Percentiles rank a stretch among this genome's conserved stretches.
Conservation (phyloP, 495 filamentous ascomycete species). For the Chaetomium fimeti region DNA sequence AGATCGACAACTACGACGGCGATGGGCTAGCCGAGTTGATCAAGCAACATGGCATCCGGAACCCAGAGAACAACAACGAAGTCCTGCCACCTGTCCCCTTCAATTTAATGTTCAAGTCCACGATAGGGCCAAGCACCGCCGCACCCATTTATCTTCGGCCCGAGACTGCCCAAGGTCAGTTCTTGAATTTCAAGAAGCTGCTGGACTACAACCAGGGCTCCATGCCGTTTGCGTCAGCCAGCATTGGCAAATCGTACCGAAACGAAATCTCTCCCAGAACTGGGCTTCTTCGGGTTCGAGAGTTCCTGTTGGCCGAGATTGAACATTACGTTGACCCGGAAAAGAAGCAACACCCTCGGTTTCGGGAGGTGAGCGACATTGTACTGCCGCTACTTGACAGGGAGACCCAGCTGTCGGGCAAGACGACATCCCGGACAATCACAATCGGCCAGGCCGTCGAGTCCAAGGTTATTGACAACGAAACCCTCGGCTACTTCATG, state of each 20-base stretch:
- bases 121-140: not conserved
- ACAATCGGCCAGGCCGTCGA: slow-evolving; percentile 62
- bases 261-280: slow-evolving; percentile 5
- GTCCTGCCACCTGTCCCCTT: slow-evolving; percentile 1
- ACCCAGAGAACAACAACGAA: slow-evolving; percentile 9
- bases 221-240: slow-evolving; percentile 11
- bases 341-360: slow-evolving; percentile 1
- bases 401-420: slow-evolving; percentile 50
- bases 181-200: slow-evolving; percentile 10
- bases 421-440: slow-evolving; percentile 51
- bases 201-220: slow-evolving; percentile 10
- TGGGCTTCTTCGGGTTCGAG: not conserved
- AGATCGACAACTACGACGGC: slow-evolving; percentile 70
- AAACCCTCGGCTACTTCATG: slow-evolving; percentile 69
- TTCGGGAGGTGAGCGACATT: not conserved
- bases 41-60: not conserved
- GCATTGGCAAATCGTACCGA: not conserved
- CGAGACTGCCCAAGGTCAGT: slow-evolving; percentile 2
- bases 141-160: slow-evolving; percentile 1
- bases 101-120: slow-evolving; percentile 10
- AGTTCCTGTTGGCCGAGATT: slow-evolving; percentile 9
- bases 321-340: slow-evolving; percentile 11
- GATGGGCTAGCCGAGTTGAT: slow-evolving; percentile 20
- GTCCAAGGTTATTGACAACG: slow-evolving; percentile 61
- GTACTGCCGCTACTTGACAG: slow-evolving; percentile 50